phyloP scores from a whole-genome alignment of 768 basidiomycete species.

The Lactarius sp. region DNA sequence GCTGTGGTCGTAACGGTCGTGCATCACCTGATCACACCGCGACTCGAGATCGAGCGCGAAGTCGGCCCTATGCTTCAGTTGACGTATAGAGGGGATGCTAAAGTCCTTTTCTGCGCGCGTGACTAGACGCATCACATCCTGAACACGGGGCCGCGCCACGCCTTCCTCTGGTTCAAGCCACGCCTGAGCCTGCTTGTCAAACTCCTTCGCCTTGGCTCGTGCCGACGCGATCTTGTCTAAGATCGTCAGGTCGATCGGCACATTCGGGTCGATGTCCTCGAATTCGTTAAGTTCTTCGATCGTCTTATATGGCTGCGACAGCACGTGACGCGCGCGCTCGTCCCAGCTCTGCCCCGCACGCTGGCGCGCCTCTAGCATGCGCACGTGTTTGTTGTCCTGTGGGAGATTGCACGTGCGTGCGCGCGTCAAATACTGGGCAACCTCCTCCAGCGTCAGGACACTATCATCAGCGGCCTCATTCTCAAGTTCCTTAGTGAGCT shows the following conservation, averaged over 20 bases:
- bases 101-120: conserved; percentile 74
- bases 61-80: conserved; percentile 65
- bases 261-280: conserved; percentile 53
- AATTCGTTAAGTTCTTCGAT: conserved; percentile 75
- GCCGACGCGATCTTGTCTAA: conserved; percentile 61
- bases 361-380: conserved; percentile 58
- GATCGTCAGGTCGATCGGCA: conserved; percentile 66
- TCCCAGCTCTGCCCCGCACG: conserved; percentile 76
- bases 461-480: conserved; percentile 60
- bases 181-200: conserved; percentile 69
- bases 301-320: conserved; percentile 67
- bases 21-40: conserved; percentile 68
- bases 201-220: conserved; percentile 67
- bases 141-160: conserved; percentile 54
- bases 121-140: conserved; percentile 66
- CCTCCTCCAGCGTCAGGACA: conserved; percentile 68
- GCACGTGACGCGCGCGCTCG: conserved; percentile 55
- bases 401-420: conserved; percentile 65
- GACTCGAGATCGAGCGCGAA: conserved; percentile 75
- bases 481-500: conserved; percentile 70
- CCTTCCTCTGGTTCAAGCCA: conserved; percentile 61
- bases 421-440: conserved; percentile 65
- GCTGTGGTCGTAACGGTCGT: conserved; percentile 50
- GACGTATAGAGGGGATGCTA: conserved; percentile 57
- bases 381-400: conserved; percentile 58